Percentiles rank a stretch among this genome's conserved stretches.
Conservation (phyloP, 140 eudicot genomes). For the Flaveria floridana region DNA sequence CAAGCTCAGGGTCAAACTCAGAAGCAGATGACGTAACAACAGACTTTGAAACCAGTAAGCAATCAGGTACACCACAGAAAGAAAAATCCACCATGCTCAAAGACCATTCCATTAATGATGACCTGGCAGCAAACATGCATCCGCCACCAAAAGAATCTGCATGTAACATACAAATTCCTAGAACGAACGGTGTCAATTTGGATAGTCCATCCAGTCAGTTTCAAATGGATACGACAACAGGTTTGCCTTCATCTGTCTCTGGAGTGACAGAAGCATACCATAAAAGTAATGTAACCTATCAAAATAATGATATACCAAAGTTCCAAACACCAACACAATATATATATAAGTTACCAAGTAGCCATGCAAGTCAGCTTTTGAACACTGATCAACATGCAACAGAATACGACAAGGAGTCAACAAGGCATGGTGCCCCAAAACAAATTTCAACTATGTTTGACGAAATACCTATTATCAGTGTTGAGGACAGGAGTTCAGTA, state of each 20-base stretch:
- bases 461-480: conserved; percentile 5
- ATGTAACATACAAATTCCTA: conserved; percentile 10
- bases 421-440: conserved; percentile 1
- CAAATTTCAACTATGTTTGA: not conserved
- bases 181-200: not conserved
- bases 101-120: conserved; percentile 32
- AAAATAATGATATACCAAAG: conserved; percentile 17
- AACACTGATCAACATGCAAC: not conserved
- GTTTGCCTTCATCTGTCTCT: conserved; percentile 23
- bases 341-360: conserved; percentile 21
- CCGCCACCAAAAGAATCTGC: conserved; percentile 32
- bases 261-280: conserved; percentile 31
- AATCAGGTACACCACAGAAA: conserved; percentile 25
- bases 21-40: conserved; percentile 49
- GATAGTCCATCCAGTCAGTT: conserved; percentile 8
- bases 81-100: conserved; percentile 28
- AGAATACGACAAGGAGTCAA: not conserved
- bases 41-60: conserved; percentile 25
- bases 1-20: conserved; percentile 57
- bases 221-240: conserved; percentile 31
- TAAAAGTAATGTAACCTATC: conserved; percentile 26
- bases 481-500: not conserved
- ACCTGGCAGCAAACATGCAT: conserved; percentile 29
- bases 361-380: not conserved
- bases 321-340: conserved; percentile 24